These are phyloP conservation scores for Starmerella powellii DNA, from an alignment of 805 yeast species.

Conservation along the genomic window DNA sequence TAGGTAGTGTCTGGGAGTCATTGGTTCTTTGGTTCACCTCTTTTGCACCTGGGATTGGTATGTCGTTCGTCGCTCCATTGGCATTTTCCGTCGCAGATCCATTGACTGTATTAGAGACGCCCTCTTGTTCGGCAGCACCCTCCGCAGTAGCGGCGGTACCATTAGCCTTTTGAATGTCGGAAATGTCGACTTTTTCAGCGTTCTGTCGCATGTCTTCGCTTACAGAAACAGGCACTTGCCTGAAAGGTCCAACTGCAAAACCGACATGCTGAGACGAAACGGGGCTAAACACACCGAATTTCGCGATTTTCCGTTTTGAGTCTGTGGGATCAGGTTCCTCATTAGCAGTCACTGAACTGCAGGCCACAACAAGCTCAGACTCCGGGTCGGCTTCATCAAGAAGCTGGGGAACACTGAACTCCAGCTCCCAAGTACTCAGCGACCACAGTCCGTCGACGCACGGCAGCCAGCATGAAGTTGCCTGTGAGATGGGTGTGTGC, in stretches of 20 bases:
- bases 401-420: slow-evolving; percentile 71
- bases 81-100: slow-evolving; percentile 9
- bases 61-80: no score
- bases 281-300: slow-evolving; percentile 67
- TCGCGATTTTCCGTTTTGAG: slow-evolving; percentile 56
- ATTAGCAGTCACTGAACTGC: slow-evolving; percentile 37
- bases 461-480: slow-evolving; percentile 96
- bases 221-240: slow-evolving; percentile 38
- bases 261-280: slow-evolving; percentile 91
- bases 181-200: no score
- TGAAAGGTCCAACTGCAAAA: slow-evolving; percentile 86
- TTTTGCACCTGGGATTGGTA: no score
- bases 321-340: slow-evolving; percentile 64
- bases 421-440: slow-evolving; percentile 83
- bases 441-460: slow-evolving; percentile 85
- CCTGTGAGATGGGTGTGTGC: slow-evolving; percentile 61
- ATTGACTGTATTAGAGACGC: neutral
- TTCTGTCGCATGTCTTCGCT: slow-evolving; percentile 5
- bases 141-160: no score
- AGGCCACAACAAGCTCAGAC: slow-evolving; percentile 32
- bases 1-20: slow-evolving; percentile 16
- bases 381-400: slow-evolving; percentile 28
- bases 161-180: no score
- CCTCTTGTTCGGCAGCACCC: no score
- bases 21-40: slow-evolving; percentile 18